Conservation (phyloP, 2,329 filamentous ascomycete genomes). For the Biscogniauxia marginata region DNA sequence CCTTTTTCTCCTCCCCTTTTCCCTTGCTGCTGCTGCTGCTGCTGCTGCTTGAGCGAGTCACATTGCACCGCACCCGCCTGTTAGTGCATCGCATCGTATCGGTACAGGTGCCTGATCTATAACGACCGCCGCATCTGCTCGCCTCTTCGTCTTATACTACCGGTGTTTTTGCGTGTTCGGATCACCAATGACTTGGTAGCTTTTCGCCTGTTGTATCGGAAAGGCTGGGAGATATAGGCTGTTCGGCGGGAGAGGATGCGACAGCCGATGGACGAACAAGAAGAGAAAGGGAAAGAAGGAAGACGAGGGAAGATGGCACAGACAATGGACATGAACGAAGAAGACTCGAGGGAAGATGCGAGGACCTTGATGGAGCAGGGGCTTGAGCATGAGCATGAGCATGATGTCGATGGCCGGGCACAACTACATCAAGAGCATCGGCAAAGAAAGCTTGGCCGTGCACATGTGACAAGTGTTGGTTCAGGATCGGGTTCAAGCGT, state of each 20-base stretch:
- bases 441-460: slow-evolving; percentile 11
- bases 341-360: no score
- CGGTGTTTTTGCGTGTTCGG: neutral
- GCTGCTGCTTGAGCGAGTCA: neutral
- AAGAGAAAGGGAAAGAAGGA: neutral
- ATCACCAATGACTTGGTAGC: neutral
- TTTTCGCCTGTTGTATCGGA: neutral
- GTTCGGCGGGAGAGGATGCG: neutral
- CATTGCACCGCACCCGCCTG: neutral
- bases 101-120: neutral
- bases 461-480: slow-evolving; percentile 18
- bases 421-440: slow-evolving; percentile 9
- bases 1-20: neutral
- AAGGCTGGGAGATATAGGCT: neutral
- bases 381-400: slow-evolving; percentile 4
- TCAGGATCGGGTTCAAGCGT: slow-evolving; percentile 18
- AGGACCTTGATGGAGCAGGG: no score
- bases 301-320: neutral
- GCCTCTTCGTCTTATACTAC: neutral
- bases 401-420: neutral
- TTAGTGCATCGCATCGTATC: neutral
- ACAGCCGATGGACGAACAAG: neutral
- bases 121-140: neutral
- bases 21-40: no score
- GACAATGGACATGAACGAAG: no score